Conservation (phyloP, 2,329 filamentous ascomycete species). For the Thelonectria rubi region DNA sequence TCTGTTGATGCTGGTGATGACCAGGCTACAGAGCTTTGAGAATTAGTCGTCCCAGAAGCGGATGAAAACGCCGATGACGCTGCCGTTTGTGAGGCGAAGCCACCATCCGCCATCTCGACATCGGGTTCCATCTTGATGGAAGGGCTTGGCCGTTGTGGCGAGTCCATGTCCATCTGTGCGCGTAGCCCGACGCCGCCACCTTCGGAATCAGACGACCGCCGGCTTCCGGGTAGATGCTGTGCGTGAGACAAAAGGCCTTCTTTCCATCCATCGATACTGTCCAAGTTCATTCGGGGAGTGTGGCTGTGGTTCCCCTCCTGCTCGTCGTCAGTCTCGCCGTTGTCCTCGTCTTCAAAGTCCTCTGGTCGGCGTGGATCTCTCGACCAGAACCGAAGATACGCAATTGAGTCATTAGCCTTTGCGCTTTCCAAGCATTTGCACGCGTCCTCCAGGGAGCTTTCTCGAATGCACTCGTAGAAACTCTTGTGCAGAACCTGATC, state of each 20-base stretch:
- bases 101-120: slow-evolving; percentile 32
- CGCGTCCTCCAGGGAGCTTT: slow-evolving; percentile 79
- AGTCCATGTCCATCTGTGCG: slow-evolving; percentile 54
- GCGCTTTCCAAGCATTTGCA: slow-evolving; percentile 83
- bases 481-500: slow-evolving; percentile 77
- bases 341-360: slow-evolving; percentile 57
- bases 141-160: slow-evolving; percentile 40
- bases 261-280: not conserved
- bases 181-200: slow-evolving; percentile 58
- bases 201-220: slow-evolving; percentile 51
- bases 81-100: slow-evolving; percentile 24
- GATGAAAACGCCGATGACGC: slow-evolving; percentile 26
- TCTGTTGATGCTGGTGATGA: slow-evolving; percentile 17
- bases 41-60: slow-evolving; percentile 8
- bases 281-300: not conserved
- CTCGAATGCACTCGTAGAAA: slow-evolving; percentile 88
- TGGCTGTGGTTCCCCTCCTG: slow-evolving; percentile 1
- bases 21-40: slow-evolving; percentile 34
- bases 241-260: slow-evolving; percentile 1
- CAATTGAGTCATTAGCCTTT: slow-evolving; percentile 90
- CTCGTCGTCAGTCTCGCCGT: slow-evolving; percentile 55
- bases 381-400: slow-evolving; percentile 87
- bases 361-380: slow-evolving; percentile 73
- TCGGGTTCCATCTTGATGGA: slow-evolving; percentile 51
- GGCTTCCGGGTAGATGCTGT: slow-evolving; percentile 33